Base-by-base conservation (phyloP, 1,284 basidiomycete species). In the Cutaneotrichosporon cavernicola region DNA sequence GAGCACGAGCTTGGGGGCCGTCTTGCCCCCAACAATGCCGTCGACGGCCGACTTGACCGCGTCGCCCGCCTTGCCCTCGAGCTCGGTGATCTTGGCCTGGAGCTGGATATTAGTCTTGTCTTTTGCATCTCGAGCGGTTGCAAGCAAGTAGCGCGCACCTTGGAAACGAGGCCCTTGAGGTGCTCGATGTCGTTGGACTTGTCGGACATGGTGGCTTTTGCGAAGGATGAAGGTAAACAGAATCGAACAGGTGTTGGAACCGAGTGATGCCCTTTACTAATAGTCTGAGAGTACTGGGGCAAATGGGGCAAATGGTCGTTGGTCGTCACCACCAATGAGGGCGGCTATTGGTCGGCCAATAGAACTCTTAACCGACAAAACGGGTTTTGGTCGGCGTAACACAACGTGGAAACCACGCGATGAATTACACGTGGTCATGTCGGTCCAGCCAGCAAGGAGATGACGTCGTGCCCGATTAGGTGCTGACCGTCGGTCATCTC, bases 1-100 rank as follows among this genome's bases (percentile, higher is more conserved):
- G 70, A 99, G 86, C 74, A 99, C 92, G 71, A 94, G 90, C 94
- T 86, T 69, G 92, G 85, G 81, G 90, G 89, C 53, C 14, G 76
- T 73, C 32, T 70, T 60, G 58, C 74, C 72, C 43, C 72, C 78
- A 75, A 87, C 86, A 31, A 86, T 83, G 26, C 62, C 65, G 58
- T 61, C 61, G 30, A 57, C 55, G 63, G 73, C 69, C 18, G 63
- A 63, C 58, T 62, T 58, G 61, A 72, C 68, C 22, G 65, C 66
- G 58, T 57, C 56, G 34, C 67, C 56, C 31, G 78, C 72, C 36
- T 70, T 70, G 40, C 67, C 69, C 69, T 81, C 79, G 67, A 80
- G 72, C 52, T 73, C 64, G 62, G 62, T 56, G 62, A 80, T 79
- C 69, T 81, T 81, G 69, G 75, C 73, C 65, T 76, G 72, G 55